Conservation (phyloP, 2,329 filamentous ascomycete genomes). For the Coniochaeta prunicola region DNA sequence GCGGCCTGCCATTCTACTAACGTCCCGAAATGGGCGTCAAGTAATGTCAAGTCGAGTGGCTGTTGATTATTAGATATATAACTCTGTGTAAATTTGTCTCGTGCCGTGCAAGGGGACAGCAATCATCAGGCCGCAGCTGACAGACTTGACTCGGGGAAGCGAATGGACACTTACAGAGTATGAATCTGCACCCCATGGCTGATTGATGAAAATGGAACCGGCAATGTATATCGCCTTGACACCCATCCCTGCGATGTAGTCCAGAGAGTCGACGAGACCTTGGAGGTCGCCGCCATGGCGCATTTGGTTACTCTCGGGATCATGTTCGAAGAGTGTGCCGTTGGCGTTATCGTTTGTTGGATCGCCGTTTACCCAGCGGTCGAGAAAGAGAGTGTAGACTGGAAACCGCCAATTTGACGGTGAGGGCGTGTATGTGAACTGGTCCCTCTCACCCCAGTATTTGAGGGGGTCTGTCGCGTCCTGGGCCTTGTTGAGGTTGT, state of each 20-base stretch:
- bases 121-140: neutral
- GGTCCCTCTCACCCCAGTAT: slow-evolving; percentile 47
- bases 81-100: neutral
- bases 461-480: slow-evolving; percentile 47
- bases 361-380: slow-evolving; percentile 55
- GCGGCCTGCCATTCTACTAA: slow-evolving; percentile 1
- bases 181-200: slow-evolving; percentile 52
- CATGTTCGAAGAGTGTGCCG: slow-evolving; percentile 51
- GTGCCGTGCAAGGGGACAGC: neutral
- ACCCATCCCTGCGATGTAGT: slow-evolving; percentile 56
- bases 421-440: slow-evolving; percentile 40
- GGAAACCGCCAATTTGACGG: slow-evolving; percentile 47
- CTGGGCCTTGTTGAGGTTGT: slow-evolving; percentile 55
- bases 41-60: slow-evolving; percentile 3
- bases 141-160: neutral
- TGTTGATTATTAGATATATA: neutral
- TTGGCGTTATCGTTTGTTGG: slow-evolving; percentile 56
- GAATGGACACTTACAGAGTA: slow-evolving; percentile 25
- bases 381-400: slow-evolving; percentile 50
- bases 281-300: slow-evolving; percentile 53
- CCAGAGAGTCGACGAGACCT: slow-evolving; percentile 48
- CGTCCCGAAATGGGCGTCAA: neutral
- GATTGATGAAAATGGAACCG: slow-evolving; percentile 52
- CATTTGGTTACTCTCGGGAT: slow-evolving; percentile 49
- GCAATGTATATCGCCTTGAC: slow-evolving; percentile 54